Conservation (phyloP, 176 grass and related monocot genomes). For the Avena insularis region DNA sequence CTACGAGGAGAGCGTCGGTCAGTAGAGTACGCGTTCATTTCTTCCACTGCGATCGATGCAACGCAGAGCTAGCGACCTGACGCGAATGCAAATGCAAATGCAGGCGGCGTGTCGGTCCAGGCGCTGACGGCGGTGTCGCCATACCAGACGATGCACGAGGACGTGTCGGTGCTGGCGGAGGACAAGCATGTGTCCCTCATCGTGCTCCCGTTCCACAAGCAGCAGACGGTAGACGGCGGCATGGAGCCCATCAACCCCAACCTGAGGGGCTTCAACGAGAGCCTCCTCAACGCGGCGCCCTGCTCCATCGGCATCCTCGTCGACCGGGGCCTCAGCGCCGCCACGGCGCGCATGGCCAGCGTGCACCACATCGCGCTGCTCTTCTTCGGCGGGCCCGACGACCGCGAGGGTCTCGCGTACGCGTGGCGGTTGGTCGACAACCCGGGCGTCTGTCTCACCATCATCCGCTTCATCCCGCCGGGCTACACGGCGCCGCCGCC, state of each 20-base stretch:
- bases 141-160: conserved; percentile 78
- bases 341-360: conserved; percentile 34
- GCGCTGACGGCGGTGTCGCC: conserved; percentile 63
- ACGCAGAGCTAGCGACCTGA: not conserved
- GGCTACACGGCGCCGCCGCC: conserved; percentile 42
- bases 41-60: not conserved
- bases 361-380: conserved; percentile 64
- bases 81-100: not conserved
- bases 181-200: conserved; percentile 66
- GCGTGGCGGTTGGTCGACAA: conserved; percentile 69
- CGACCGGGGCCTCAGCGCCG: conserved; percentile 70
- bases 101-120: conserved; percentile 44
- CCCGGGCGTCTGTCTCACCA: conserved; percentile 66
- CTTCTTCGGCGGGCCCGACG: conserved; percentile 84
- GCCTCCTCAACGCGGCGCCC: conserved; percentile 57
- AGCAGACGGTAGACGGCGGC: conserved; percentile 60
- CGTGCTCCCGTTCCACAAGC: conserved; percentile 77
- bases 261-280: conserved; percentile 58
- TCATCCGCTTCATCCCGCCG: conserved; percentile 65
- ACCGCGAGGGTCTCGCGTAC: conserved; percentile 75
- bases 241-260: conserved; percentile 63
- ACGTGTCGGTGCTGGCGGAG: conserved; percentile 62
- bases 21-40: not conserved
- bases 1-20: conserved; percentile 50
- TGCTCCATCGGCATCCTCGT: conserved; percentile 84